These are phyloP conservation scores for Talaromyces sp. DNA, from an alignment of 2,329 filamentous ascomycete species.

Conservation along the genomic window DNA sequence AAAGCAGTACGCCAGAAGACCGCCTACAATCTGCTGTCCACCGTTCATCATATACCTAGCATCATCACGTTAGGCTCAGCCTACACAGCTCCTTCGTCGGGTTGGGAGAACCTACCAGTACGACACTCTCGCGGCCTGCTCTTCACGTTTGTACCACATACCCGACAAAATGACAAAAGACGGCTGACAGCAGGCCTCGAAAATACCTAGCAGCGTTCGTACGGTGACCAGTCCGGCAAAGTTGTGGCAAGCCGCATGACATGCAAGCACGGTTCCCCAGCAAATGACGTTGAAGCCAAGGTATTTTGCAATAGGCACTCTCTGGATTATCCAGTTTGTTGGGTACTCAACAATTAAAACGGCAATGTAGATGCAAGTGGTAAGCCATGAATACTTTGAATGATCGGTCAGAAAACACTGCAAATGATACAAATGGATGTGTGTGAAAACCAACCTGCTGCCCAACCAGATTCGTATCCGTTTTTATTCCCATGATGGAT, in stretches of 20 bases:
- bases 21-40: constrained; percentile 65
- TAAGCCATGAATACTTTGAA: constrained; percentile 63
- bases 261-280: constrained; percentile 58
- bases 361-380: constrained; percentile 68
- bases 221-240: constrained; percentile 57
- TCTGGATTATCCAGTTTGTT: constrained; percentile 59
- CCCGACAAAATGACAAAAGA: constrained; percentile 61
- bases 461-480: constrained; percentile 43
- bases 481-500: constrained; percentile 36
- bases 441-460: constrained; percentile 37
- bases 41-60: constrained; percentile 72
- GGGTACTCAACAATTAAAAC: constrained; percentile 68
- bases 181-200: constrained; percentile 66
- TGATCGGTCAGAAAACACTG: not conserved
- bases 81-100: not conserved
- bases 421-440: not conserved
- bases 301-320: constrained; percentile 64
- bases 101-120: constrained; percentile 51
- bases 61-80: not conserved
- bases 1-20: constrained; percentile 57
- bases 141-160: constrained; percentile 67
- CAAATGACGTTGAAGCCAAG: constrained; percentile 58
- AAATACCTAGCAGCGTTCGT: constrained; percentile 63
- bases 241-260: constrained; percentile 56
- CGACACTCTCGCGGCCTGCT: constrained; percentile 61